Percentiles rank a stretch among this genome's conserved stretches.
Conservation (phyloP, 208 protist species). For the Trypanosoma mega region DNA sequence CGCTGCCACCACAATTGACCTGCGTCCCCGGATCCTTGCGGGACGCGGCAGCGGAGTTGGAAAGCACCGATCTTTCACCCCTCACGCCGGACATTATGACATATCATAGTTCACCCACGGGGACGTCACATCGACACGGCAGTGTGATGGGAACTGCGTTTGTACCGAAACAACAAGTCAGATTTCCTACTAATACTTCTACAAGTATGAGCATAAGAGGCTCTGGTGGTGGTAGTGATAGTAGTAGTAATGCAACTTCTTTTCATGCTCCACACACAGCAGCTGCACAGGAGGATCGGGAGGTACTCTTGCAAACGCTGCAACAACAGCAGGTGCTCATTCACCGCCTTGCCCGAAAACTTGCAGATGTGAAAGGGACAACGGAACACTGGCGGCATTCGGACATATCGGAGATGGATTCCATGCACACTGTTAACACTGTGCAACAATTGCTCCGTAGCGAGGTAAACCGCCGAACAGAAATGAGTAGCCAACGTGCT, state of each 20-base stretch:
- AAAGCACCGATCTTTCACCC: not conserved
- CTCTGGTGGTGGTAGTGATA: no score
- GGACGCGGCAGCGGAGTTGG: not conserved
- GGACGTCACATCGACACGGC: no score
- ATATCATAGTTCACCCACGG: not conserved
- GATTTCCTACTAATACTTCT: no score
- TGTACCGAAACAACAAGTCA: no score
- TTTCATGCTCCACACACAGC: not conserved
- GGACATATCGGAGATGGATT: not conserved
- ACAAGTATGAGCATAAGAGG: no score
- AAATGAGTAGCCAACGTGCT: constrained; percentile 14
- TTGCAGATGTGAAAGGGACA: constrained; percentile 4
- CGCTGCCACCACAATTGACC: not conserved
- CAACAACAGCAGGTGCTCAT: constrained; percentile 45
- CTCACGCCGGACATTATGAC: not conserved
- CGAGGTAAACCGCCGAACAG: not conserved
- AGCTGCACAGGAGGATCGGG: constrained; percentile 8
- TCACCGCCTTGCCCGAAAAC: constrained; percentile 27
- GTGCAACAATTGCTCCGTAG: not conserved
- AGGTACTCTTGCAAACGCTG: constrained; percentile 30
- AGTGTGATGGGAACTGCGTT: no score
- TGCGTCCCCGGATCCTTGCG: not conserved
- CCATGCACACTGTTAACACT: constrained; percentile 2
- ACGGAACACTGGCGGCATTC: not conserved
- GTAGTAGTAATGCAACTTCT: no score